Conservation (phyloP, 2,329 filamentous ascomycete genomes). For the Fusarium euwallaceae region DNA sequence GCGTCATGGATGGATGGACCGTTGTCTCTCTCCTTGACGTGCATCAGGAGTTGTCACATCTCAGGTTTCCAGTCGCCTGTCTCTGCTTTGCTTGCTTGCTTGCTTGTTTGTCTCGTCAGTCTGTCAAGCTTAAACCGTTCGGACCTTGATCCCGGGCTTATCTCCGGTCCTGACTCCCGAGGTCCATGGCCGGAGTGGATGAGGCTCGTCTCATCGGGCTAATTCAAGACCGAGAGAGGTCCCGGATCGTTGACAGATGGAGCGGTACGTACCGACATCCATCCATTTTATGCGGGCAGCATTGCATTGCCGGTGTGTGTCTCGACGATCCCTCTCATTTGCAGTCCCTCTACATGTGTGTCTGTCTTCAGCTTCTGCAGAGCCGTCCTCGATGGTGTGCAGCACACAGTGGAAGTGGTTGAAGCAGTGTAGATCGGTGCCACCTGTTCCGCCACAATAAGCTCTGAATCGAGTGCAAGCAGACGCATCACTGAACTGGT, state of each 20-base stretch:
- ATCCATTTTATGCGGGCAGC: neutral
- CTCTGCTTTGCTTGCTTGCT: neutral
- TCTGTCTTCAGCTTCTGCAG: constrained; percentile 10
- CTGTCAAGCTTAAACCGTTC: constrained; percentile 5
- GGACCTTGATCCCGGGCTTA: constrained; percentile 19
- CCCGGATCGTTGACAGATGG: neutral
- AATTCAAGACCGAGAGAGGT: constrained; percentile 27
- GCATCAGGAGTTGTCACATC: neutral
- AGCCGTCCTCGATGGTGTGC: neutral
- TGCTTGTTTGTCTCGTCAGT: neutral
- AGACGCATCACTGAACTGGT: neutral
- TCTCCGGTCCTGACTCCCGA: constrained; percentile 22
- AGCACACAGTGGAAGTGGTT: neutral
- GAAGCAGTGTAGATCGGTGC: neutral
- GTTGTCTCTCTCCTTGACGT: constrained; percentile 1
- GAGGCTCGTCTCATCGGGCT: constrained; percentile 20
- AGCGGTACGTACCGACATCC: neutral
- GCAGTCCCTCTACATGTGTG: neutral
- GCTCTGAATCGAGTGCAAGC: neutral
- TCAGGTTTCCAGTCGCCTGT: neutral
- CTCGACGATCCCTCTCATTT: neutral
- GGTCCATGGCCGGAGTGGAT: neutral
- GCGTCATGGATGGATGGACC: neutral
- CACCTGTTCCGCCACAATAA: neutral
- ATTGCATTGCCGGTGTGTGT: constrained; percentile 5